Conservation (phyloP, 192 early-diverging fungal genomes). For the Rhizophagus clarus region DNA sequence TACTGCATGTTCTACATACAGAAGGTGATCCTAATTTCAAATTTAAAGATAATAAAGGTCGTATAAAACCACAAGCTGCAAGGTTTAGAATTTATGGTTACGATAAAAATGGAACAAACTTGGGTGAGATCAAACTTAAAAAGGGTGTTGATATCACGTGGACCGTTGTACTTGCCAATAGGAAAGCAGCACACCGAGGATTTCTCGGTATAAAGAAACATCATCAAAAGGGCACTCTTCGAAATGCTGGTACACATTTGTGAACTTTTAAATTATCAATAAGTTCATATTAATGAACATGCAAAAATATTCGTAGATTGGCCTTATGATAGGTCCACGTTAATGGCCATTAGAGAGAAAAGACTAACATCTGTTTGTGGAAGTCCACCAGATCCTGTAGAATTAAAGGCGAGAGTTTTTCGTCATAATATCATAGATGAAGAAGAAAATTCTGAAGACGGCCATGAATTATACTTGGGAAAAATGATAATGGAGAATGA, state of each 20-base stretch:
- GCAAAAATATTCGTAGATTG: constrained; percentile 20
- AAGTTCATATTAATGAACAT: background rate
- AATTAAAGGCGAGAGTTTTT: constrained; percentile 22
- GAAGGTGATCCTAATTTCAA: constrained; percentile 7
- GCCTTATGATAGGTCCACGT: constrained; percentile 7
- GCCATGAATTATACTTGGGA: background rate
- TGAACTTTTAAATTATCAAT: background rate
- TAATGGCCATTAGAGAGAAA: constrained; percentile 11
- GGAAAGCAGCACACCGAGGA: constrained; percentile 9
- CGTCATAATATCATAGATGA: background rate
- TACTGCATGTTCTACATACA: background rate
- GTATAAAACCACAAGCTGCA: constrained; percentile 23
- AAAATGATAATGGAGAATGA: constrained; percentile 24
- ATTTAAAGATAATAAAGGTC: background rate
- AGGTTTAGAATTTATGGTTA: constrained; percentile 28
- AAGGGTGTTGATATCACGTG: background rate
- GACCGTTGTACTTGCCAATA: constrained; percentile 28
- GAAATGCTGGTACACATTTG: constrained; percentile 20
- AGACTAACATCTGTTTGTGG: background rate
- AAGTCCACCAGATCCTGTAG: background rate
- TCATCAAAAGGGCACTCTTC: background rate
- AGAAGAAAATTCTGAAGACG: background rate
- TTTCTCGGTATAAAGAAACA: background rate
- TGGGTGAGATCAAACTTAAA: background rate
- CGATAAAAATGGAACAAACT: background rate